phyloP scores from a whole-genome alignment of 257 asterid species.

The Solanum appendiculatum region DNA sequence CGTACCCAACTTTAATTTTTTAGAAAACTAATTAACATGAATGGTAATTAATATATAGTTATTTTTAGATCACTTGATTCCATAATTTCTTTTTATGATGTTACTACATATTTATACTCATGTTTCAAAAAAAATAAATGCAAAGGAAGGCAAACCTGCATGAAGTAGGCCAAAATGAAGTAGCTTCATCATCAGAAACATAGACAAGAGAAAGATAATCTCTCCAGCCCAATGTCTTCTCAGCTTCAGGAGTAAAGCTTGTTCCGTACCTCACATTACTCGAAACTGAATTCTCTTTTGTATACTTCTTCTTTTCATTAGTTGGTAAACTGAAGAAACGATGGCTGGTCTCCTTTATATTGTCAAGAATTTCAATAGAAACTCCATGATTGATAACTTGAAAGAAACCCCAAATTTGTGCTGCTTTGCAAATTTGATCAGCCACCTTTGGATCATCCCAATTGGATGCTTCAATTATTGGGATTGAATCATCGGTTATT shows the following conservation, averaged over 20 bases:
- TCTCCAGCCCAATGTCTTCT: slow-evolving; percentile 25
- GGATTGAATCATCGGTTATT: neutral
- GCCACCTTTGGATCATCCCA: slow-evolving; percentile 14
- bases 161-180: slow-evolving; percentile 14
- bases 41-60: too few species aligned
- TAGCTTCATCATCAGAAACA: slow-evolving; percentile 16
- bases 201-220: slow-evolving; percentile 19
- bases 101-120: too few species aligned
- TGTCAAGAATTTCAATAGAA: slow-evolving; percentile 10
- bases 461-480: slow-evolving; percentile 13
- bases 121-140: too few species aligned
- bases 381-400: slow-evolving; percentile 22
- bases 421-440: slow-evolving; percentile 8
- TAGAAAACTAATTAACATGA: too few species aligned
- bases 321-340: slow-evolving; percentile 12
- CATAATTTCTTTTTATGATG: too few species aligned
- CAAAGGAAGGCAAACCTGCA: slow-evolving; percentile 9
- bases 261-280: slow-evolving; percentile 14
- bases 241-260: slow-evolving; percentile 18
- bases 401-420: slow-evolving; percentile 22
- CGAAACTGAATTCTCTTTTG: slow-evolving; percentile 4
- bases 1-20: too few species aligned
- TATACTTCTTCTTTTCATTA: slow-evolving; percentile 11
- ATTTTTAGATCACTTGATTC: too few species aligned
- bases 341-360: slow-evolving; percentile 10